Evolutionary conservation across 352 stramenopile genomes (phyloP).

Genomic region (Aphanomyces euteiches): DNA sequence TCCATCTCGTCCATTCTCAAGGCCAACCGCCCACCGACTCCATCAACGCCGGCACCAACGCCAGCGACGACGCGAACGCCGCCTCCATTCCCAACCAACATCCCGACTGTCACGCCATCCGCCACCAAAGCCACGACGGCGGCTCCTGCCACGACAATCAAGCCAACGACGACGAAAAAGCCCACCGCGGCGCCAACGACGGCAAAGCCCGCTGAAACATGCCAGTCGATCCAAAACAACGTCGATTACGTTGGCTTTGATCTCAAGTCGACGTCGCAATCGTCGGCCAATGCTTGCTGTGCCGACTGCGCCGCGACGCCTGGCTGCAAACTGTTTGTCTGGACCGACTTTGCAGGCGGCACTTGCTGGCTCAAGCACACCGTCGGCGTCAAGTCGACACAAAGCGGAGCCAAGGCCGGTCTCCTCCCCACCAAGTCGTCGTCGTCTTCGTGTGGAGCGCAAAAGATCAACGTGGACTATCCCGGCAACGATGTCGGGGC

Average conservation of each 20-base stretch:
- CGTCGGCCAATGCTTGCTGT: not conserved
- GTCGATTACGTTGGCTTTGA: not conserved
- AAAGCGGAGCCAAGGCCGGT: not conserved
- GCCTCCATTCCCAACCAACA: not conserved
- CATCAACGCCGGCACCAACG: not conserved
- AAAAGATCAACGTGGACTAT: no score
- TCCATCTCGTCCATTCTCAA: not conserved
- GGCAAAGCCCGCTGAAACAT: constrained; percentile 1
- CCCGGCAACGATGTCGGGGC: no score
- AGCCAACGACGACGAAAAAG: not conserved
- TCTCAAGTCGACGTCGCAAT: not conserved
- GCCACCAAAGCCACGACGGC: no score
- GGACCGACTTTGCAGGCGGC: constrained; percentile 7
- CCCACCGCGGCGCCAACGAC: not conserved
- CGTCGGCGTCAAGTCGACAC: not conserved
- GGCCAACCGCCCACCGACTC: no score
- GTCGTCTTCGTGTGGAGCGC: no score
- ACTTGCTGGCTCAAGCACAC: constrained; percentile 20
- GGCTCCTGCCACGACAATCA: not conserved
- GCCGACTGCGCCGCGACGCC: constrained; percentile 4
- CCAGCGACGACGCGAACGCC: not conserved
- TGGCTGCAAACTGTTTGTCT: constrained; percentile 26
- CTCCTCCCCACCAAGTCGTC: no score
- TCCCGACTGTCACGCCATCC: not conserved
- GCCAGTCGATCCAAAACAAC: not conserved